Evolutionary conservation across 2,329 filamentous ascomycete species (phyloP).

Genomic region (Emergomyces orientalis): DNA sequence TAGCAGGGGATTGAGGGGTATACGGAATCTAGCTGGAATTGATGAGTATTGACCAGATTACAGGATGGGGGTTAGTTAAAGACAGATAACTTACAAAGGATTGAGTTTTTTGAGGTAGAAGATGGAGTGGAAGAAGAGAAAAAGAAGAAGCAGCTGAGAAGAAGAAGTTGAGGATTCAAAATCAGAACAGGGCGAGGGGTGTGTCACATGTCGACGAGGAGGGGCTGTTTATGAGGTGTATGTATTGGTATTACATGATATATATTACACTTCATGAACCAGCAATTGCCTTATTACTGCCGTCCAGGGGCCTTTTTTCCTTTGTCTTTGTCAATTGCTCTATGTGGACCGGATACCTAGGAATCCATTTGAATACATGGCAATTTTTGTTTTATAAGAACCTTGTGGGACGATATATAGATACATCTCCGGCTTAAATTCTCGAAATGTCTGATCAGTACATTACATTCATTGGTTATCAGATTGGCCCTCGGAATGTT

Average conservation of each 20-base stretch:
- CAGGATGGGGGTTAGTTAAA: conserved; percentile 8
- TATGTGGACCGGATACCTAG: too few species aligned
- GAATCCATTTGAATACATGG: too few species aligned
- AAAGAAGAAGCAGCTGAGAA: not conserved
- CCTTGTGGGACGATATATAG: too few species aligned
- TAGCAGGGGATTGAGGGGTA: not conserved
- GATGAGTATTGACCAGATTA: conserved; percentile 4
- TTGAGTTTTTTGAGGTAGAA: not conserved
- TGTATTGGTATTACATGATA: not conserved
- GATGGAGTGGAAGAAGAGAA: too few species aligned
- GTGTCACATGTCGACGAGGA: conserved; percentile 1
- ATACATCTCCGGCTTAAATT: too few species aligned
- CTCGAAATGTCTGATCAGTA: too few species aligned
- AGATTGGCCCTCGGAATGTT: not conserved
- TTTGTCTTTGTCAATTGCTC: too few species aligned
- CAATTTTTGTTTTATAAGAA: too few species aligned
- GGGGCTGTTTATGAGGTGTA: not conserved
- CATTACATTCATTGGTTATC: too few species aligned
- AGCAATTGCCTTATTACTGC: too few species aligned
- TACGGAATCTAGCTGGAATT: not conserved
- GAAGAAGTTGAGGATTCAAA: not conserved
- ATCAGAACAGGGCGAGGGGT: not conserved
- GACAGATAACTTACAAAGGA: conserved; percentile 1
- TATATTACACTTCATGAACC: not conserved
- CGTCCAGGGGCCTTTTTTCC: too few species aligned